These are phyloP conservation scores for Sarcomyxa edulis DNA, from an alignment of 768 basidiomycete species.

Conservation along the genomic window DNA sequence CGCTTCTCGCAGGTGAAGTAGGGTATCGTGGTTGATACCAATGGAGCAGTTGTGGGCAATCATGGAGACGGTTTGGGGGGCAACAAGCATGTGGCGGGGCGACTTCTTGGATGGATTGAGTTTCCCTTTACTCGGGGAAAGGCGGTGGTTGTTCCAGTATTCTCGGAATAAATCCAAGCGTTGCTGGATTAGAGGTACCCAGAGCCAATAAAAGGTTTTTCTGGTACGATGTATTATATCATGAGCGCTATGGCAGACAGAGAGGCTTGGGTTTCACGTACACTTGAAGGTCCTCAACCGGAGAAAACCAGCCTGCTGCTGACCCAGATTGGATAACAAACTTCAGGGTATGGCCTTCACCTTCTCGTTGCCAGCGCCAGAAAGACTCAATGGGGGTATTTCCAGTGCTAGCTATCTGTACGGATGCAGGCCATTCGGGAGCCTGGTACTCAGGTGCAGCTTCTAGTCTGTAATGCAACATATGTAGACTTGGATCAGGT, in stretches of 20 bases:
- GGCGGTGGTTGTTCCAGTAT: slow-evolving; percentile 17
- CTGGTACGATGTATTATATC: too few relatives aligned
- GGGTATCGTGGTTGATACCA: neutral
- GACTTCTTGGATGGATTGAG: neutral
- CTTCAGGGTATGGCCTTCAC: slow-evolving; percentile 6
- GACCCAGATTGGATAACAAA: neutral
- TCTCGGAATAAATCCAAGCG: slow-evolving; percentile 14
- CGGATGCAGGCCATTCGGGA: slow-evolving; percentile 9
- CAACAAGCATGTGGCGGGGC: slow-evolving; percentile 1
- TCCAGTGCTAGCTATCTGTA: slow-evolving; percentile 14
- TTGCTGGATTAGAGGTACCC: slow-evolving; percentile 17
- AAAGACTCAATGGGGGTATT: slow-evolving; percentile 20
- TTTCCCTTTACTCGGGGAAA: slow-evolving; percentile 1
- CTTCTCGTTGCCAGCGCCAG: slow-evolving; percentile 16
- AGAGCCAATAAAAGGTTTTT: slow-evolving; percentile 19
- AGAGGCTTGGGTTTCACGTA: neutral
- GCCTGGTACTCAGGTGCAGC: slow-evolving; percentile 13
- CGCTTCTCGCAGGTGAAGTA: slow-evolving; percentile 4
- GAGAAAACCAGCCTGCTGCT: neutral
- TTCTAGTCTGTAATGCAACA: neutral
- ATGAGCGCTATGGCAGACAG: too few relatives aligned
- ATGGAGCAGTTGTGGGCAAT: neutral
- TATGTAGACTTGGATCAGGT: too few relatives aligned
- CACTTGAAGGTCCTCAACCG: neutral
- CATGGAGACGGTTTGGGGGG: neutral